Evolutionary conservation across 2,329 filamentous ascomycete genomes (phyloP).

Genomic region (Trichoderma brevicompactum): DNA sequence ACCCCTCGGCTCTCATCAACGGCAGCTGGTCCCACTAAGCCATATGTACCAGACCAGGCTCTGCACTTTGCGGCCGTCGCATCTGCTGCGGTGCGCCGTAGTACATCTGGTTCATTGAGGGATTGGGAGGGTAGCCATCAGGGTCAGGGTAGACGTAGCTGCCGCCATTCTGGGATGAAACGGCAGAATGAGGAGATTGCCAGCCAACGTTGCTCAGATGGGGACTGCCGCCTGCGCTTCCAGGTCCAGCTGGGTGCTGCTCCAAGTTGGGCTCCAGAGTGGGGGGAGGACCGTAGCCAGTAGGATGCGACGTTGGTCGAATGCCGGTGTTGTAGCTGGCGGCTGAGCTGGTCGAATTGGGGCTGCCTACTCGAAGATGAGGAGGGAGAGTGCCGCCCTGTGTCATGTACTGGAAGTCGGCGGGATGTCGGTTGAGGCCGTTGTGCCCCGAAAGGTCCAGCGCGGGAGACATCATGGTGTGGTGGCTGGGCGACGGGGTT

Average conservation of each 20-base stretch:
- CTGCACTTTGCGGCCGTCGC: slow-evolving; percentile 74
- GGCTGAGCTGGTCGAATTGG: slow-evolving; percentile 68
- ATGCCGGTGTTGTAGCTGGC: slow-evolving; percentile 55
- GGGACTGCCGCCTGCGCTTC: slow-evolving; percentile 80
- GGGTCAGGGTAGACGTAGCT: slow-evolving; percentile 83
- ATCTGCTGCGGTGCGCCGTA: slow-evolving; percentile 68
- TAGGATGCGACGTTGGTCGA: slow-evolving; percentile 84
- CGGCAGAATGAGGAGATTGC: slow-evolving; percentile 79
- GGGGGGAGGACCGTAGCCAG: slow-evolving; percentile 77
- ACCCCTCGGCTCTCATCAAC: background rate
- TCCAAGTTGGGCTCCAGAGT: slow-evolving; percentile 86
- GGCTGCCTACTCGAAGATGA: slow-evolving; percentile 78
- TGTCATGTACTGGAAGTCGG: slow-evolving; percentile 73
- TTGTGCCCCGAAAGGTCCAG: slow-evolving; percentile 71
- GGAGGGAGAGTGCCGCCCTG: slow-evolving; percentile 78
- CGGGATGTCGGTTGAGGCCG: slow-evolving; percentile 66
- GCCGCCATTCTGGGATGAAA: slow-evolving; percentile 69
- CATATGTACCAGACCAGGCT: slow-evolving; percentile 58
- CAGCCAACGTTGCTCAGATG: slow-evolving; percentile 83
- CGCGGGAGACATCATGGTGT: slow-evolving; percentile 76
- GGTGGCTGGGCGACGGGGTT: slow-evolving; percentile 82
- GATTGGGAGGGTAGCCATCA: slow-evolving; percentile 66
- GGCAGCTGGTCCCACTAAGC: slow-evolving; percentile 39
- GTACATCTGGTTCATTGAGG: slow-evolving; percentile 70
- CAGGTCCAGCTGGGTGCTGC: slow-evolving; percentile 67